Conservation (phyloP, 2,329 filamentous ascomycete species). For the Triangularia verruculosa region DNA sequence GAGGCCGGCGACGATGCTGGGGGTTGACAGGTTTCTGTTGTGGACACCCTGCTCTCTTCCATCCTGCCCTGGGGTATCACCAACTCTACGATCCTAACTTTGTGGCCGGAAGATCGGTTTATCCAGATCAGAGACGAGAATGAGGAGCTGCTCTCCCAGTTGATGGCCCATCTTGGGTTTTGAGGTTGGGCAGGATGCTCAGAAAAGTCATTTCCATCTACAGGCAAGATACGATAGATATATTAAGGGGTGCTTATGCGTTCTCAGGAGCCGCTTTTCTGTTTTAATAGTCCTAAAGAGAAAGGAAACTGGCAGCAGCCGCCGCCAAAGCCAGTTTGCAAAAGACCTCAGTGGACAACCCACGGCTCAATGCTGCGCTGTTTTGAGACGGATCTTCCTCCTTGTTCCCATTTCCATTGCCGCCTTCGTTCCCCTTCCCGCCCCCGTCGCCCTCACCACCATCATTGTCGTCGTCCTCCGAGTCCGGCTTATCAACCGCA, state of each 20-base stretch:
- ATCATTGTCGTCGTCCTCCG: neutral
- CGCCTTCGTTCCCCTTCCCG: neutral
- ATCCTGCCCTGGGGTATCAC: conserved; percentile 19
- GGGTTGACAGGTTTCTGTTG: neutral
- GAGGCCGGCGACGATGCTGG: neutral
- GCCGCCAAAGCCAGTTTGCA: neutral
- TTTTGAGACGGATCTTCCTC: neutral
- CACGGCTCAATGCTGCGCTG: neutral
- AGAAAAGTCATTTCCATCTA: neutral
- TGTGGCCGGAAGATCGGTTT: conserved; percentile 13
- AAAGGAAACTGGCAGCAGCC: neutral
- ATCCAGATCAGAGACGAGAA: conserved; percentile 3
- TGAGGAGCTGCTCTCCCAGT: neutral
- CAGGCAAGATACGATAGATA: too few species aligned
- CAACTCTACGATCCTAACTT: conserved; percentile 14
- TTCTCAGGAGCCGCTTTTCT: too few species aligned
- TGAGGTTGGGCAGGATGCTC: neutral
- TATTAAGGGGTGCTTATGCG: too few species aligned
- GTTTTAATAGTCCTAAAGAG: neutral
- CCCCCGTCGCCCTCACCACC: neutral
- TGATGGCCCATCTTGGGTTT: neutral
- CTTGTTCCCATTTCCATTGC: neutral
- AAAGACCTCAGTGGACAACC: neutral
- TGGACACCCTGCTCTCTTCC: neutral
- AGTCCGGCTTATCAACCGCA: too few species aligned